phyloP scores from a whole-genome alignment of 179 eudicot genomes.

The Beta macrorhiza region DNA sequence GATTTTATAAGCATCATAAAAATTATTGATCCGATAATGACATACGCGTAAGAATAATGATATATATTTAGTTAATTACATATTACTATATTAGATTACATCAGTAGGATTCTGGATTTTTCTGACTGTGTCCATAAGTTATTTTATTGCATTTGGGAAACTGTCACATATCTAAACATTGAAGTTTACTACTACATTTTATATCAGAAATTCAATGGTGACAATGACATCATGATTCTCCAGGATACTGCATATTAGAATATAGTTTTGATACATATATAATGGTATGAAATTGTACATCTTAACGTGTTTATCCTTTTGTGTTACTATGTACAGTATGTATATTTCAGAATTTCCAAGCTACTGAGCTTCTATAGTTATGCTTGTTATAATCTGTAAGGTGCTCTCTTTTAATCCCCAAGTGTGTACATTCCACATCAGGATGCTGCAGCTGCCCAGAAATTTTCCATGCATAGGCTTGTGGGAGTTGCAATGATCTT shows the following conservation, averaged over 20 bases:
- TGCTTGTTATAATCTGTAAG: not conserved
- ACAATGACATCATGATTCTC: not conserved
- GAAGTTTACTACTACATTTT: not conserved
- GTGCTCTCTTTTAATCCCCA: not conserved
- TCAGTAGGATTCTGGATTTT: not conserved
- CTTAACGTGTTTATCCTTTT: conserved; percentile 4
- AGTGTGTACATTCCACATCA: conserved; percentile 22
- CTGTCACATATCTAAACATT: not conserved
- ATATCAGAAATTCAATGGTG: not conserved
- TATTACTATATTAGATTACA: not conserved
- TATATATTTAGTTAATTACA: not conserved
- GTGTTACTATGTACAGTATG: conserved; percentile 24
- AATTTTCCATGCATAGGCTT: conserved; percentile 50
- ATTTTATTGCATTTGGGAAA: not conserved
- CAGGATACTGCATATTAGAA: not conserved
- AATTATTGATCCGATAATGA: not conserved
- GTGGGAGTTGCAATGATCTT: conserved; percentile 74
- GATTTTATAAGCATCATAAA: not conserved
- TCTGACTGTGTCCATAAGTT: conserved; percentile 7
- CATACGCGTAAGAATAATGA: not conserved
- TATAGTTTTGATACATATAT: too few relatives aligned
- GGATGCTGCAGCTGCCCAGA: conserved; percentile 67
- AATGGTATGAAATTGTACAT: too few relatives aligned
- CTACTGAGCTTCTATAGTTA: not conserved
- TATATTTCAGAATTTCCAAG: not conserved